A percentile compares a stretch with the other conserved stretches of the same genome.
These are phyloP conservation scores for Curvularia lunata DNA, from an alignment of 2,329 filamentous ascomycete species.

Conservation along the genomic window DNA sequence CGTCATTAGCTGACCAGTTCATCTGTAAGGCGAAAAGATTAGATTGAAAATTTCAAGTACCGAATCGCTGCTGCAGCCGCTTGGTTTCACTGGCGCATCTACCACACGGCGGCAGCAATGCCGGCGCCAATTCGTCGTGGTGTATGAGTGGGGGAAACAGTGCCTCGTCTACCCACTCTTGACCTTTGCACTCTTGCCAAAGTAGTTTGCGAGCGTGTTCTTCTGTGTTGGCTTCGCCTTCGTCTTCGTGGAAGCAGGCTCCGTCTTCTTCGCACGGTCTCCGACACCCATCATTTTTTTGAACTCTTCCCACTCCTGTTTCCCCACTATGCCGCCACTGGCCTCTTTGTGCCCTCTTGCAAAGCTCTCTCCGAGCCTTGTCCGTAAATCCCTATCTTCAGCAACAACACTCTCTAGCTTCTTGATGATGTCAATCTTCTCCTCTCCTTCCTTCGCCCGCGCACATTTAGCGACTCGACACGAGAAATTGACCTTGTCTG, in stretches of 20 bases:
- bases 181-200: constrained; percentile 25
- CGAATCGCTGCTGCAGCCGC: neutral
- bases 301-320: constrained; percentile 69
- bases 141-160: neutral
- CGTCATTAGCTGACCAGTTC: constrained; percentile 13
- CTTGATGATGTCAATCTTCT: constrained; percentile 68
- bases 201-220: constrained; percentile 46
- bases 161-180: neutral
- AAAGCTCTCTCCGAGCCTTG: constrained; percentile 67
- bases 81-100: constrained; percentile 14
- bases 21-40: constrained; percentile 4
- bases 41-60: constrained; percentile 14
- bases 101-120: constrained; percentile 1
- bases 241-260: constrained; percentile 46
- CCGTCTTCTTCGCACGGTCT: constrained; percentile 56
- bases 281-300: constrained; percentile 65
- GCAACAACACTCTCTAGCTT: constrained; percentile 60
- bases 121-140: neutral
- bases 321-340: constrained; percentile 68
- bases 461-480: constrained; percentile 67
- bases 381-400: constrained; percentile 45
- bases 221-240: constrained; percentile 39
- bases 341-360: constrained; percentile 72
- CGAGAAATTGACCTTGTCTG: constrained; percentile 70
- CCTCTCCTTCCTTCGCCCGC: constrained; percentile 53